These are phyloP conservation scores for Antarctomyces pellizariae DNA, from an alignment of 495 filamentous ascomycete genomes.

Conservation along the genomic window DNA sequence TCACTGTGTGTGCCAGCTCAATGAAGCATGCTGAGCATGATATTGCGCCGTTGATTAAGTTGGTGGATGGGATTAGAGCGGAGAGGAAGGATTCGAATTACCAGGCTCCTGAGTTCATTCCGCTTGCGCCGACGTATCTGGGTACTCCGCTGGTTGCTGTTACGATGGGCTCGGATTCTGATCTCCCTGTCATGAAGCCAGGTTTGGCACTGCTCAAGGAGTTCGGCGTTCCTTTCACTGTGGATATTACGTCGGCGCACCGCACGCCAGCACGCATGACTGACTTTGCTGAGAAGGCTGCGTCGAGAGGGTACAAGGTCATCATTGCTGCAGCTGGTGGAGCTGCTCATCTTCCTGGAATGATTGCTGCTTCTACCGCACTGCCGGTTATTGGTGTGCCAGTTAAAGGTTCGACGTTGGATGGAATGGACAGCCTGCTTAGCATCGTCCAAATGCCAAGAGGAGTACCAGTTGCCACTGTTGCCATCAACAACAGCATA, in stretches of 20 bases:
- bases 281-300: constrained; percentile 44
- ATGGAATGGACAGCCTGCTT: constrained; percentile 73
- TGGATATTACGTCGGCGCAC: constrained; percentile 84
- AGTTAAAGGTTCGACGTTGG: constrained; percentile 63
- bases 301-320: constrained; percentile 49
- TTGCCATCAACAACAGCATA: constrained; percentile 80
- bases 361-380: constrained; percentile 68
- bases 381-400: constrained; percentile 87
- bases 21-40: constrained; percentile 48
- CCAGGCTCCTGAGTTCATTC: not conserved
- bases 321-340: constrained; percentile 92
- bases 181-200: constrained; percentile 55
- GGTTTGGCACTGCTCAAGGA: constrained; percentile 53
- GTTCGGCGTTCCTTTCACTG: constrained; percentile 50
- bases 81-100: constrained; percentile 28
- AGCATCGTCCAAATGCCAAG: constrained; percentile 89
- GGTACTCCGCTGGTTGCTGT: constrained; percentile 45
- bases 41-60: constrained; percentile 40
- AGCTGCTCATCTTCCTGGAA: constrained; percentile 78
- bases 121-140: constrained; percentile 11
- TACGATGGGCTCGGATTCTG: constrained; percentile 90
- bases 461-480: constrained; percentile 68
- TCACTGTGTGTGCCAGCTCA: constrained; percentile 46
- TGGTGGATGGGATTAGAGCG: constrained; percentile 38
- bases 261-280: constrained; percentile 73